Evolutionary conservation across 2,329 filamentous ascomycete species (phyloP), one percentile per base, ranked within the genome.

Genomic region (Fusarium pilosicola): DNA sequence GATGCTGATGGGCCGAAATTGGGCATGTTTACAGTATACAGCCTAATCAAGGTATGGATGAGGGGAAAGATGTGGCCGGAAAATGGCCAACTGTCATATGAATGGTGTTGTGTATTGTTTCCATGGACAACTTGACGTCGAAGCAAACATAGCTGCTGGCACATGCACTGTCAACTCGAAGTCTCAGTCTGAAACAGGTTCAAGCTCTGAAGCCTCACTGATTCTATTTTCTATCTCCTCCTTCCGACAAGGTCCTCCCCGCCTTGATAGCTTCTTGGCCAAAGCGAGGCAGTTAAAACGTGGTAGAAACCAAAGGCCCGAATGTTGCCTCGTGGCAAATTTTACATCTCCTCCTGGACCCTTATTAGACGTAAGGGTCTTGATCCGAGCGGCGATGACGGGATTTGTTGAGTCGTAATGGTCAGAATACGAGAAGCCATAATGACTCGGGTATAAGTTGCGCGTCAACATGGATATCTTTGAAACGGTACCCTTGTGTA

Each of bases 231-330:
- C 49, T 58, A 55, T 70, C 26, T 44, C 36, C 46, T 36, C 36
- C 30, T 58, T 70, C 30, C 6, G 46, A 36, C 66, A 70, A 48
- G 67, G 66, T 49, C 34, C 46, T 59, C 67, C 66, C 67, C 59
- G 59, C 66, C 60, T 59, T 46, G 52, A 46, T 65, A 44, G 24
- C 45, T 39, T 45, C 65, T 48, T 62, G 52, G 52, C 28, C n/a
- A 9, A 70, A 17, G 54, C 66, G 34, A 54, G 67, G 34, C 61
- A 45, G 46, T 26, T 30, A 55, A 68, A 69, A 62, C 45, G 38
- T 70, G 65, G 45, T 57, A 46, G 59, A 70, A 65, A 54, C 52
- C 45, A 70, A 55, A 65, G 66, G 66, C 65, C 67, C 67, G 52
- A 70, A 54, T 65, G n/a, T 44, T 44, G 30, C 63, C 36, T 65